phyloP scores from a whole-genome alignment of 352 stramenopile genomes.

The Globisporangium spiculum region DNA sequence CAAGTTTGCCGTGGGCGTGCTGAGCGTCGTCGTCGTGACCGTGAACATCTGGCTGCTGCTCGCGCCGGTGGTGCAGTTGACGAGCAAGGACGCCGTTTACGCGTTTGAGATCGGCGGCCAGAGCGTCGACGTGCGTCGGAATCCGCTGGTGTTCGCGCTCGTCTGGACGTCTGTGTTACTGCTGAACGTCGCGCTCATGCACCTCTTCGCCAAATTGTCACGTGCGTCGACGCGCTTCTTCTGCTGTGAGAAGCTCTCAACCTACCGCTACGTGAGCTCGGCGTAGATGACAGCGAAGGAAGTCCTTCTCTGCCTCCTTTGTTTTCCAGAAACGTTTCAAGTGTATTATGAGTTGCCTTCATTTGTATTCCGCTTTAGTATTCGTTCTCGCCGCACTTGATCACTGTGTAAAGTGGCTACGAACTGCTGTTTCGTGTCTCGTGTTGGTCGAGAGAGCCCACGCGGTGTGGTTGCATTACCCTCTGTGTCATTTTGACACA shows the following conservation, averaged over 20 bases:
- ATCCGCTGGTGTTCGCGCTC: constrained; percentile 43
- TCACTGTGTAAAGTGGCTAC: no score
- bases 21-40: constrained; percentile 35
- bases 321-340: constrained; percentile 1
- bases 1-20: constrained; percentile 55
- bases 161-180: constrained; percentile 41
- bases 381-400: neutral
- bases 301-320: neutral
- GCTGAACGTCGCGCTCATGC: constrained; percentile 51
- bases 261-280: constrained; percentile 40
- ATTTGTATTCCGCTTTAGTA: constrained; percentile 15
- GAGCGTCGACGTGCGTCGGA: constrained; percentile 28
- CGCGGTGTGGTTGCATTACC: no score
- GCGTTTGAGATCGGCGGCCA: neutral
- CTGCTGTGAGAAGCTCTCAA: constrained; percentile 57
- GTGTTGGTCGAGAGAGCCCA: neutral
- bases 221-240: constrained; percentile 55
- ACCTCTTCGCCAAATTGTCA: constrained; percentile 45
- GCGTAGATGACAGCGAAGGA: neutral
- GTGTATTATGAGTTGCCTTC: neutral
- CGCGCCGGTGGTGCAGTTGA: constrained; percentile 16
- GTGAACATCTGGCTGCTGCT: constrained; percentile 33
- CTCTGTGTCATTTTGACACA: neutral
- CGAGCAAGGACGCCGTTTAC: constrained; percentile 20
- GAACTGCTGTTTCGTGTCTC: no score